Base-by-base conservation (phyloP, 805 yeast species). In the Candida wancherniae region DNA sequence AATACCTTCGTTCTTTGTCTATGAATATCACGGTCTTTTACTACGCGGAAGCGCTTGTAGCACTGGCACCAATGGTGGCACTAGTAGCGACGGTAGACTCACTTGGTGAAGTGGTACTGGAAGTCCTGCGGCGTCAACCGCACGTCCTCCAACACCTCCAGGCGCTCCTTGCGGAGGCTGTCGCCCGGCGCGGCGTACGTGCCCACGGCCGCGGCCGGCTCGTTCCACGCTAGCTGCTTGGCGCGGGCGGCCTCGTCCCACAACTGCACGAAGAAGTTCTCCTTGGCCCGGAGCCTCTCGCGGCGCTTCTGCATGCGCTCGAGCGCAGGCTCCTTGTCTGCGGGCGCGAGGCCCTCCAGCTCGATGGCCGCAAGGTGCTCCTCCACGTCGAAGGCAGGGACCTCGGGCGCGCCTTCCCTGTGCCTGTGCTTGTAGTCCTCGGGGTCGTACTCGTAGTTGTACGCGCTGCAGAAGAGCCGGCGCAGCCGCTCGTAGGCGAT, bases 381-480 rank as follows among this genome's bases (percentile, higher is more conserved):
- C 22, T 23, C 33, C 6, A 37, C 24, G 13, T 29, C 33, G 19
- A 44, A 44, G 5, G 19, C 31, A 3, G 46, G 45, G 11, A 33
- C 41, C 1, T 29, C 28, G 11, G 27, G 42, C 10, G 18, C 29
- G 1, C 31, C 40, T 4, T 23, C 43, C 2, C 16, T 22, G 4
- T 32, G 40, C 5, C 15, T 36, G 2, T 25, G 33, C 3, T 20
- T 21, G 15, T 43, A 40, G 8, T 21, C 39, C 3, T 33, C 43
- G 5, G 37, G 43, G 9, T 55, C 56, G 26, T 48, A 52, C 23
- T 58, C 55, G 31, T 63, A 63, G 10, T 44, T 38, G 34, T 46
- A 61, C 7, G 45, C 45, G 7, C 50, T 42, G 6, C 44, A 45
- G 24, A 64, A 61, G 24, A 57, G 29, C 9, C 31, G 19, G 15